Evolutionary conservation across 306 rosid species (phyloP).

Genomic region (Chamaecrista fasciculata): DNA sequence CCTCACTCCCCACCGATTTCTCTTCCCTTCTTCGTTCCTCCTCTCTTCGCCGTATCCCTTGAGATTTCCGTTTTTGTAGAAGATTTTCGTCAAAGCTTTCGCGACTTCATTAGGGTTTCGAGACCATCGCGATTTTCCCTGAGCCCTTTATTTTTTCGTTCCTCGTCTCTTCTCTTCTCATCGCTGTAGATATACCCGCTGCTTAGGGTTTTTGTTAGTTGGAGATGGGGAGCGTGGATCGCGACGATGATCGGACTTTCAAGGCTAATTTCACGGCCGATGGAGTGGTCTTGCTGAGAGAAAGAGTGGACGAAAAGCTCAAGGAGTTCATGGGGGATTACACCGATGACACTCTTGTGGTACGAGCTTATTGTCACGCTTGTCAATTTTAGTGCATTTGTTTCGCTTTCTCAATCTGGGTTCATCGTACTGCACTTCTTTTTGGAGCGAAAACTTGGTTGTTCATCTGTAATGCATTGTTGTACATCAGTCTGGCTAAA

Average conservation of each 20-base stretch:
- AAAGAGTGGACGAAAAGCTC: slow-evolving; percentile 69
- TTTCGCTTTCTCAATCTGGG: not conserved
- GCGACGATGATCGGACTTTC: slow-evolving; percentile 56
- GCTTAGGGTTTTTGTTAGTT: slow-evolving; percentile 49
- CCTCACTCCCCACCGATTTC: not conserved
- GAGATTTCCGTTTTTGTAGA: not conserved
- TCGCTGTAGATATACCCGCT: not conserved
- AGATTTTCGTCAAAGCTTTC: not conserved
- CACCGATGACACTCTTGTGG: slow-evolving; percentile 95
- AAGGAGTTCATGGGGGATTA: slow-evolving; percentile 96
- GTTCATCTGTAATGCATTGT: not conserved
- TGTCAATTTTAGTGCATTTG: not conserved
- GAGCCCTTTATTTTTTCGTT: not conserved
- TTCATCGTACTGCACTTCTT: not conserved
- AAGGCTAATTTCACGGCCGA: slow-evolving; percentile 56
- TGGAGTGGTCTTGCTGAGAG: slow-evolving; percentile 58
- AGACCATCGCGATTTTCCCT: slow-evolving; percentile 28
- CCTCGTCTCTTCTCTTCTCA: not conserved
- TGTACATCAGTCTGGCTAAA: not conserved
- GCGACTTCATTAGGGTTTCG: slow-evolving; percentile 45
- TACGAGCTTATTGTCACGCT: slow-evolving; percentile 37
- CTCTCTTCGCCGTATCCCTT: not conserved
- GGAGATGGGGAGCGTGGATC: slow-evolving; percentile 79
- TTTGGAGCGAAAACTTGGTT: not conserved
- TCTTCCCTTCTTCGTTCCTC: not conserved